phyloP scores from a whole-genome alignment of 805 yeast species.

The Nakazawaea laoshanensis region DNA sequence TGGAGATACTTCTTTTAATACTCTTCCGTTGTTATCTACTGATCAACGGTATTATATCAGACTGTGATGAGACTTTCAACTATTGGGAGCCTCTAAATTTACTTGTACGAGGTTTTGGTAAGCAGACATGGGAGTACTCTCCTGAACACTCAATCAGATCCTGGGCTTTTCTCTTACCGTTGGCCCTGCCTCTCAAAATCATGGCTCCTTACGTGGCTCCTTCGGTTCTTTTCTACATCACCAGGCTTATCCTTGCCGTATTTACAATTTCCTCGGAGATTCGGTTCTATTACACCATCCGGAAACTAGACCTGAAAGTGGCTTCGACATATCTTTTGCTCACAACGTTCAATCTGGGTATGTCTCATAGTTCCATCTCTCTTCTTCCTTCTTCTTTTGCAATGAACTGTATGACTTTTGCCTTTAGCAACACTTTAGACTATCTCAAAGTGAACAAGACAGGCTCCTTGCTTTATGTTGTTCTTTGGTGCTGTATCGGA shows the following conservation, averaged over 20 bases:
- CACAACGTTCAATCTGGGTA: slow-evolving; percentile 63
- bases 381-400: slow-evolving; percentile 79
- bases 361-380: slow-evolving; percentile 85
- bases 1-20: no score
- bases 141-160: slow-evolving; percentile 85
- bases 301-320: not conserved
- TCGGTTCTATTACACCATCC: slow-evolving; percentile 9
- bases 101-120: slow-evolving; percentile 73
- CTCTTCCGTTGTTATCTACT: slow-evolving; percentile 17
- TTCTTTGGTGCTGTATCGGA: slow-evolving; percentile 47
- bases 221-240: slow-evolving; percentile 35
- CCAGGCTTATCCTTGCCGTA: slow-evolving; percentile 37
- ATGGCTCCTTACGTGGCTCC: not conserved
- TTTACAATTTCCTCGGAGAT: slow-evolving; percentile 43
- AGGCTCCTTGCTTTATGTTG: slow-evolving; percentile 17
- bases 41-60: slow-evolving; percentile 63
- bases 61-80: slow-evolving; percentile 88
- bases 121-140: slow-evolving; percentile 95
- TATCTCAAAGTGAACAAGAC: slow-evolving; percentile 22
- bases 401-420: slow-evolving; percentile 40
- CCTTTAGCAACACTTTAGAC: slow-evolving; percentile 29
- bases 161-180: slow-evolving; percentile 65
- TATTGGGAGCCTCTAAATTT: slow-evolving; percentile 92
- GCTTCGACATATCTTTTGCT: slow-evolving; percentile 40
- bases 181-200: slow-evolving; percentile 12